Percentiles rank a stretch among this genome's conserved stretches.
These are phyloP conservation scores for Cladorrhinum samala DNA, from an alignment of 495 filamentous ascomycete genomes.

Conservation along the genomic window DNA sequence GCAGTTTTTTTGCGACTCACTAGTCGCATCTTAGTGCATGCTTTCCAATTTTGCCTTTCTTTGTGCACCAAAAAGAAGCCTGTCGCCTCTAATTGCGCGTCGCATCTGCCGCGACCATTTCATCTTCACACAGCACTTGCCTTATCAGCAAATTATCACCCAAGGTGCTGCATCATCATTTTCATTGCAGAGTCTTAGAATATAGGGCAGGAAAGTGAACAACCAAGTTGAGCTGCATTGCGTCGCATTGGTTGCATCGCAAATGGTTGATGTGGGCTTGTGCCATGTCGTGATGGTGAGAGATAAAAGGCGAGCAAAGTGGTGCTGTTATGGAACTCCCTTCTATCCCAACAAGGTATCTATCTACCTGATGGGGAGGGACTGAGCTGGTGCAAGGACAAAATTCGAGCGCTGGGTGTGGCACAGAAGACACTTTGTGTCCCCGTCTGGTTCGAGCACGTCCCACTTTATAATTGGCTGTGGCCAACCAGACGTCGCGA, in stretches of 20 bases:
- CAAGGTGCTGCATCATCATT: not conserved
- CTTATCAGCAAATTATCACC: not conserved
- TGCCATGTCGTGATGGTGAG: too few relatives aligned
- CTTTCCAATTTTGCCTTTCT: constrained; percentile 1
- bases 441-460: constrained; percentile 22
- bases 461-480: constrained; percentile 12
- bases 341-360: too few relatives aligned
- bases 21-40: not conserved
- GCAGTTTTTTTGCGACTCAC: not conserved
- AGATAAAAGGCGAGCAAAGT: too few relatives aligned
- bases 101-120: constrained; percentile 3
- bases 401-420: constrained; percentile 10
- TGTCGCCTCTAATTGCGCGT: constrained; percentile 2
- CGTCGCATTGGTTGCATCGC: too few relatives aligned
- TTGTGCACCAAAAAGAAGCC: not conserved
- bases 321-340: too few relatives aligned
- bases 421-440: constrained; percentile 17
- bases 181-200: too few relatives aligned
- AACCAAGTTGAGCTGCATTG: too few relatives aligned
- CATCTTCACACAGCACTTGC: not conserved
- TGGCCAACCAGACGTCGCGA: constrained; percentile 22
- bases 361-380: not conserved
- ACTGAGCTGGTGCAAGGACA: constrained; percentile 3
- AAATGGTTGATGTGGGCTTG: too few relatives aligned
- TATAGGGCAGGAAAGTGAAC: too few relatives aligned